Evolutionary conservation across 2,329 filamentous ascomycete species (phyloP), one percentile per base, ranked within the genome.

Genomic region (Endothia cerciana): DNA sequence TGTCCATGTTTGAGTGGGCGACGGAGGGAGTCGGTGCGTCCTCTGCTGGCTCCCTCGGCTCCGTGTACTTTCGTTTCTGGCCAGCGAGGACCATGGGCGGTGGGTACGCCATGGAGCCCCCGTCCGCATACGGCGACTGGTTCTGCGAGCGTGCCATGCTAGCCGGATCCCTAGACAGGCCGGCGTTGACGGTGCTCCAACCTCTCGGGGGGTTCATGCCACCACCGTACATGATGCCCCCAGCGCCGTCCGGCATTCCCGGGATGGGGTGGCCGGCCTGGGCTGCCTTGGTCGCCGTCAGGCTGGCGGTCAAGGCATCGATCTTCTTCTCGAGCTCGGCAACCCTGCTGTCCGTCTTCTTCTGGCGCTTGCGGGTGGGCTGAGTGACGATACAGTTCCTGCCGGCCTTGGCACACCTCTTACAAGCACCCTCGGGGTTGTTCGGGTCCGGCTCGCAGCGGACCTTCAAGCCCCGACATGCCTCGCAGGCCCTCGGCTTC

Each of bases 241-340:
- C 41, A 41, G 57, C 30, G 43, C 64, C 66, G 28, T 66, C 66
- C 28, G 66, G 64, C 47, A 63, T 60, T 13, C 43, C 51, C 13
- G 60, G 55, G 28, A 63, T 45, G 17, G 64, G 36, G 17, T 59
- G 51, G 22, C 36, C 59, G 30, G 49, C 53, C 55, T 68, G 66
- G 15, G 70, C 71, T 10, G 74, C 74, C 63, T 77, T 72, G 19
- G 74, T 78, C 2, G 91, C 87, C 56, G 92, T 89, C 70, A 97
- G 75, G 43, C 88, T 93, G 7, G 92, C 91, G 8, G 92, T 97
- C 74, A 97, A 76, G 10, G 91, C 91, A 80, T 97, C 93, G 69
- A 97, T 94, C 81, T 96, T 96, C 82, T 90, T 93, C 81, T 97
- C 93, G 61, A 97, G 83, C 80, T 97, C 93, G 10, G 93, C 91